These are phyloP conservation scores for Sorghum bicolor DNA, from an alignment of 176 grass and related monocot genomes.

Conservation along the genomic window DNA sequence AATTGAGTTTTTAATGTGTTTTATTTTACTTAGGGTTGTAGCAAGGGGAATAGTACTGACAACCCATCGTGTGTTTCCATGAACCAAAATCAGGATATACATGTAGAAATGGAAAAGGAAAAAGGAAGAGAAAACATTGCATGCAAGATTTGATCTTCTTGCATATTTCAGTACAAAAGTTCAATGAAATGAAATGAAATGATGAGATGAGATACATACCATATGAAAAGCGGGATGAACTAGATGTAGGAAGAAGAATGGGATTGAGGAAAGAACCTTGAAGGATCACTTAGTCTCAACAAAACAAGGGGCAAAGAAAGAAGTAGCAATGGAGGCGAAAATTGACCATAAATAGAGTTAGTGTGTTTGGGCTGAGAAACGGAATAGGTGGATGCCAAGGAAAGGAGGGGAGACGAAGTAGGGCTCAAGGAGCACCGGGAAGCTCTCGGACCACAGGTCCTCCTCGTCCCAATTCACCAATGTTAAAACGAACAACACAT, in stretches of 20 bases:
- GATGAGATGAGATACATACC: neutral
- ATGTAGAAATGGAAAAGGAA: neutral
- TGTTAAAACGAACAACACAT: neutral
- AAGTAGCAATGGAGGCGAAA: neutral
- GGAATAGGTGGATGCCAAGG: neutral
- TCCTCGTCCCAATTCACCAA: neutral
- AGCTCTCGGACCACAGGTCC: neutral
- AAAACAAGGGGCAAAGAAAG: neutral
- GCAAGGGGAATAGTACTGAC: neutral
- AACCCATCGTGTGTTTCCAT: neutral
- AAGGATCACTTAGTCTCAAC: neutral
- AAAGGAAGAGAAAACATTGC: neutral
- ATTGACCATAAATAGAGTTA: slow-evolving; percentile 23
- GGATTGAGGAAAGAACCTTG: neutral
- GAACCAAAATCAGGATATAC: neutral
- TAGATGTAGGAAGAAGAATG: neutral
- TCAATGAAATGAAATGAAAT: neutral
- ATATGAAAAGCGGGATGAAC: neutral
- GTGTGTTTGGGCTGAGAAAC: neutral
- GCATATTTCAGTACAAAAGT: neutral
- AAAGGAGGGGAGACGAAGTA: slow-evolving; percentile 40
- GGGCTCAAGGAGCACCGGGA: neutral
- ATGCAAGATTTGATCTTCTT: neutral
- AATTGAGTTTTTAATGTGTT: neutral
- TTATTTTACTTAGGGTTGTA: no score